phyloP scores from a whole-genome alignment of 306 rosid genomes.

The Castanea crenata region DNA sequence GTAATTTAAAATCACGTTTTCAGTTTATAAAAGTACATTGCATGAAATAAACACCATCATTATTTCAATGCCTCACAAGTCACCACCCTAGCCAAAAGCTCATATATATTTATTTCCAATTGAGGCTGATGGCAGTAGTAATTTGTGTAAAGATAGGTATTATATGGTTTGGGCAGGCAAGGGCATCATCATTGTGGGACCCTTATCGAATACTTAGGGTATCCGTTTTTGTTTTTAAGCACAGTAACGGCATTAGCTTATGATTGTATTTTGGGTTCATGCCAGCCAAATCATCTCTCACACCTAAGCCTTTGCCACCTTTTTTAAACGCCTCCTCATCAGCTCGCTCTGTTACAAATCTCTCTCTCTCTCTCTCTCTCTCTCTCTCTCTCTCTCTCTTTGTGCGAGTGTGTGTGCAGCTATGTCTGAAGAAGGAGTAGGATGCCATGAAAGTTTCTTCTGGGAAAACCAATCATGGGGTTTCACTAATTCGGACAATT shows the following conservation, averaged over 20 bases:
- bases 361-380: not conserved
- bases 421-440: constrained; percentile 23
- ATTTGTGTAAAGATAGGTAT: not conserved
- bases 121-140: not conserved
- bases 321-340: constrained; percentile 11
- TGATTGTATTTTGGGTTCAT: constrained; percentile 48
- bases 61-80: too few species aligned
- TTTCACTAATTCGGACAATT: constrained; percentile 26
- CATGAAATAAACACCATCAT: too few species aligned
- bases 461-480: constrained; percentile 35
- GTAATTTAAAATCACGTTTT: too few species aligned
- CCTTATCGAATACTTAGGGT: constrained; percentile 10
- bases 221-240: constrained; percentile 39
- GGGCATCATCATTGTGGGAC: constrained; percentile 32
- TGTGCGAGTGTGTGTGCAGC: not conserved
- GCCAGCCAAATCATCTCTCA: not conserved
- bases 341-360: not conserved
- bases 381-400: not conserved
- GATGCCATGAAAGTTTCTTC: not conserved
- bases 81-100: too few species aligned
- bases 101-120: not conserved
- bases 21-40: too few species aligned
- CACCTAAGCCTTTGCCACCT: constrained; percentile 25
- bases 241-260: constrained; percentile 45
- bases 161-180: not conserved